Base-by-base conservation (phyloP, 73 alveolate species). In the Paramecium biaurelia region DNA sequence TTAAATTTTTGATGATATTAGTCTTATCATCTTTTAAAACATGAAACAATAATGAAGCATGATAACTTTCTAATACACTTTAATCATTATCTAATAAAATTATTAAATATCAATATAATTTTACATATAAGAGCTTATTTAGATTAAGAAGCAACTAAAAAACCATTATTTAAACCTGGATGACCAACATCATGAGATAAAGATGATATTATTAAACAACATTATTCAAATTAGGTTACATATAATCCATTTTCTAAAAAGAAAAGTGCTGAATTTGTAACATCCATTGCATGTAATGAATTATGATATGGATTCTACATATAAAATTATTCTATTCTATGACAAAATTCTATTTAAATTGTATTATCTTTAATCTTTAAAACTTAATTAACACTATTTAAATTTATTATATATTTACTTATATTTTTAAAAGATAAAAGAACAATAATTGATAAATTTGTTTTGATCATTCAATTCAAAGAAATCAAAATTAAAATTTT, bases 171-270 rank as follows among this genome's bases (percentile, higher is more conserved):
- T 47, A 41, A 23, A 20, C 90, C 90, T 20, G 90, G 90, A 26
- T 79, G 90, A 8, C 90, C 90, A 5, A 79, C 72, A 79, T 79
- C 90, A 47, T 79, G 90, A 18, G 90, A 58, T 24, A 79, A 45
- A 0, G 74, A 42, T 10, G 90, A 79, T 14, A 79, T 79, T 7
- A 79, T 43, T 24, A 79, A 20, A 79, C 90, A 79, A 18, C 74
- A 21, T 12, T 41, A 41, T 23, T 79, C 90, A 79, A 79, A 79
- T 53, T 53, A n/a, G 5, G 68, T 53, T 53, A 53, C 8, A 5
- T 41, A 1, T 21, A 79, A 45, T 20, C 90, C 90, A 42, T 79
- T 79, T 42, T 38, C 70, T 18, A 79, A 79, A 47, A 79, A 79
- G 26, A 79, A 79, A 1, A 63, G 12, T 4, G 90, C 90, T 43